A percentile compares a stretch with the other conserved stretches of the same genome.
phyloP scores from a whole-genome alignment of 768 basidiomycete species.

The Nevesoporus exiguus region DNA sequence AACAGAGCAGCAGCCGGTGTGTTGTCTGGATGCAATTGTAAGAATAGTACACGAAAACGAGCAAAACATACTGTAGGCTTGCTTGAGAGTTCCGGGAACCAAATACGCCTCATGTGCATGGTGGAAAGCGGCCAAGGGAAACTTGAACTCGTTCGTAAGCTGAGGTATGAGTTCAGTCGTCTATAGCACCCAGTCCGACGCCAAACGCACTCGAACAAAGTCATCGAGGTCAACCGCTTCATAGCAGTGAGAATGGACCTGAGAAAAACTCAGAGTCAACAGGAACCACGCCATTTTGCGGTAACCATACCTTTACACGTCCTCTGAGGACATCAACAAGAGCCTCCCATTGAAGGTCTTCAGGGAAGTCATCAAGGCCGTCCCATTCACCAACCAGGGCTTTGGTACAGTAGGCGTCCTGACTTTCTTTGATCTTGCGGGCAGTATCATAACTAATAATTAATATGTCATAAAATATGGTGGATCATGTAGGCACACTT shows the following conservation, averaged over 20 bases:
- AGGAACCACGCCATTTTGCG: background rate
- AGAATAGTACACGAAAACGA: background rate
- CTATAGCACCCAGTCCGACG: background rate
- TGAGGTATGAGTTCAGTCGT: constrained; percentile 28
- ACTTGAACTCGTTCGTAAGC: constrained; percentile 89
- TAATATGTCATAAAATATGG: background rate
- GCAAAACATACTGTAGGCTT: constrained; percentile 45
- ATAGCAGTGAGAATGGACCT: constrained; percentile 43
- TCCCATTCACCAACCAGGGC: constrained; percentile 40
- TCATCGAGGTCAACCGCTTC: constrained; percentile 66
- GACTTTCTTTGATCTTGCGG: constrained; percentile 47
- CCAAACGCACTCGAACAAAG: constrained; percentile 54
- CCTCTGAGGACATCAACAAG: constrained; percentile 83
- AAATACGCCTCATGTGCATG: constrained; percentile 90
- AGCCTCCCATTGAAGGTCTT: constrained; percentile 68
- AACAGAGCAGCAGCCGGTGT: constrained; percentile 78
- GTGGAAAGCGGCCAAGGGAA: constrained; percentile 77
- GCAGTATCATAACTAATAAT: constrained; percentile 48
- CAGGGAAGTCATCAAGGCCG: constrained; percentile 57
- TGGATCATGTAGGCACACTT: constrained; percentile 6
- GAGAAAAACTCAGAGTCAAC: constrained; percentile 1
- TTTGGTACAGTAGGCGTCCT: constrained; percentile 52
- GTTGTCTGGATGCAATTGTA: constrained; percentile 32
- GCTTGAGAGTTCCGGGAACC: constrained; percentile 78
- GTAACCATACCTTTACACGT: constrained; percentile 57